Base-by-base conservation (phyloP, 2,329 filamentous ascomycete species). In the Clonostachys byssicola region DNA sequence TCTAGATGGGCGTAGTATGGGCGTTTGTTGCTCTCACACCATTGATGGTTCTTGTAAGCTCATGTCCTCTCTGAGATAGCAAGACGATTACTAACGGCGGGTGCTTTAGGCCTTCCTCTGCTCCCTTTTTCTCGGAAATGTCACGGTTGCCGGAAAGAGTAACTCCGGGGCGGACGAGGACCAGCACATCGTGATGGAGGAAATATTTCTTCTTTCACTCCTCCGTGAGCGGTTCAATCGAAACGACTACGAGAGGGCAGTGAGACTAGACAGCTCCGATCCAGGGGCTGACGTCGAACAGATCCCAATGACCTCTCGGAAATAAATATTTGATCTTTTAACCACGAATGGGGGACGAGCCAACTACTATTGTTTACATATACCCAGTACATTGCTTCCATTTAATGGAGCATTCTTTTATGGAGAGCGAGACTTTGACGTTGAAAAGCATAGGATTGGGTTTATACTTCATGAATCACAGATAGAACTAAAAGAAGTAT, bases 1-100 rank as follows among this genome's bases (percentile, higher is more conserved):
- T 9, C 8, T 30, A 30, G 52, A 72, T 71, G 49, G 83, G 81
- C 1, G 78, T 86, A n/a, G 78, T 82, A 52, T 85, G 82, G 77
- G 79, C 82, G 0, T 84, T 84, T 54, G 72, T 85, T 38, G 68
- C 81, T 0, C 74, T 88, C 36, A 63, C 79, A 12, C 83, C 83
- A 0, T 75, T 87, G 48, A 72, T 85, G 64, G 60, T 66, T 23
- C 30, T 69, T 49, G 70, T 69, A 53, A 52, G 64, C 56, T 9
- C 7, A 5, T 34, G 5, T 23, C 16, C 14, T 3, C 13, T 30
- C 10, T 30, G 8, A 30, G 3, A 30, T 30, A 10, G 41, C 17
- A 5, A 14, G 33, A 14, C 16, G 38, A 30, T 30, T 30, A 23
- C 49, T 57, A 42, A 58, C 40, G 13, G 23, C 23, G 23, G 3